These are phyloP conservation scores for Corymbia citriodora DNA, from an alignment of 441 rosid species.

Conservation along the genomic window DNA sequence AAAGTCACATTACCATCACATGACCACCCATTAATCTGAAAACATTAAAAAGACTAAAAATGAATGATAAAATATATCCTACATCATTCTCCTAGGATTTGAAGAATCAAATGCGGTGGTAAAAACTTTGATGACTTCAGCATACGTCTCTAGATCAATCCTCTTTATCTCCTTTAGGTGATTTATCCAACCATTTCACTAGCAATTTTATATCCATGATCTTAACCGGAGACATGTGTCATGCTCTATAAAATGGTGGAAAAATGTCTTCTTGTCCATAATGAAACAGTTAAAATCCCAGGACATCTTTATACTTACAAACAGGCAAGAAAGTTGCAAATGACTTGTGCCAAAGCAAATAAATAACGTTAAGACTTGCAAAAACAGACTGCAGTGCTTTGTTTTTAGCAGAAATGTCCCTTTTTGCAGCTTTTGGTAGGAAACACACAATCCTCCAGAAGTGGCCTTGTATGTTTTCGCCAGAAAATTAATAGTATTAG, in stretches of 20 bases:
- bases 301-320: background rate
- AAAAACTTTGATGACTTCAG: too few relatives aligned
- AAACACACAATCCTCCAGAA: background rate
- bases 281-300: background rate
- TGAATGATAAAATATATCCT: background rate
- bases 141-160: background rate
- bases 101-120: fast-evolving
- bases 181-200: fast-evolving
- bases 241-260: background rate
- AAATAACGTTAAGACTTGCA: background rate
- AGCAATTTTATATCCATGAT: background rate
- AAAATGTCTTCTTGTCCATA: background rate
- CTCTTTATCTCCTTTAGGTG: fast-evolving
- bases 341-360: background rate
- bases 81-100: background rate
- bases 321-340: background rate
- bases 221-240: background rate
- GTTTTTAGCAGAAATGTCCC: background rate
- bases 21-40: background rate
- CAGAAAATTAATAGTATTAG: background rate
- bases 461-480: background rate
- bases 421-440: background rate
- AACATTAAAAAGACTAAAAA: background rate
- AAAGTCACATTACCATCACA: background rate
- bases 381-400: background rate